Conservation (phyloP, 768 basidiomycete species). For the Boletus pseudopeckii region DNA sequence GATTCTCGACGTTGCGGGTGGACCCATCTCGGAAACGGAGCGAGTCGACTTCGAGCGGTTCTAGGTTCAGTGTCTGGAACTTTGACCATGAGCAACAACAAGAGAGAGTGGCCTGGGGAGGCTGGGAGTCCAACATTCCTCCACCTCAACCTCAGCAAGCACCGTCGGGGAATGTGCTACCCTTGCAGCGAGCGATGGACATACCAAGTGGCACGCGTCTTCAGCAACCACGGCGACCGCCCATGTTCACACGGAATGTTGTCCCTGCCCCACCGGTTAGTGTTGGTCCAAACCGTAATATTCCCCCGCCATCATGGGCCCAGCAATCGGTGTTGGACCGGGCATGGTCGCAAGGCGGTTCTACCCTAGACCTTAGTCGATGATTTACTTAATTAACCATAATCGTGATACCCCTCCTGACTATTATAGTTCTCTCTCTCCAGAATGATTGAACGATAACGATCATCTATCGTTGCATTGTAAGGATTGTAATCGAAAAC, state of each 20-base stretch:
- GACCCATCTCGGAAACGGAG: slow-evolving; percentile 25
- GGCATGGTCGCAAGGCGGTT: slow-evolving; percentile 41
- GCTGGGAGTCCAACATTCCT: slow-evolving; percentile 27
- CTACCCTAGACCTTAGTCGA: slow-evolving; percentile 38
- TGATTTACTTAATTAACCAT: slow-evolving; percentile 17
- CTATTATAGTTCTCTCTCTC: neutral
- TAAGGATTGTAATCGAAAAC: neutral
- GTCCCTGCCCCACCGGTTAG: slow-evolving; percentile 35
- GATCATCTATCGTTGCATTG: slow-evolving; percentile 19
- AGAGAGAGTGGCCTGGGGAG: slow-evolving; percentile 22
- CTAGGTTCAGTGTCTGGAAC: slow-evolving; percentile 26
- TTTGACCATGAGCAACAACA: slow-evolving; percentile 31
- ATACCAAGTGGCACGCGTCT: slow-evolving; percentile 50
- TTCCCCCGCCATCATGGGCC: slow-evolving; percentile 39
- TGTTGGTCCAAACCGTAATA: slow-evolving; percentile 36
- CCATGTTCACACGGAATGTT: slow-evolving; percentile 46
- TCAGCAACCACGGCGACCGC: slow-evolving; percentile 53
- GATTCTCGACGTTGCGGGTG: slow-evolving; percentile 26
- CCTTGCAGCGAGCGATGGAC: slow-evolving; percentile 49
- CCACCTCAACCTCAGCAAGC: slow-evolving; percentile 32
- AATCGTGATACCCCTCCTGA: slow-evolving; percentile 4
- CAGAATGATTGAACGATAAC: neutral
- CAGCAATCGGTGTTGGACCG: slow-evolving; percentile 41
- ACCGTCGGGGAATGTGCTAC: slow-evolving; percentile 22
- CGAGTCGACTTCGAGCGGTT: slow-evolving; percentile 24